A percentile compares a stretch with the other conserved stretches of the same genome.
phyloP scores from a whole-genome alignment of 805 yeast genomes.

The Saturnispora sanitii region DNA sequence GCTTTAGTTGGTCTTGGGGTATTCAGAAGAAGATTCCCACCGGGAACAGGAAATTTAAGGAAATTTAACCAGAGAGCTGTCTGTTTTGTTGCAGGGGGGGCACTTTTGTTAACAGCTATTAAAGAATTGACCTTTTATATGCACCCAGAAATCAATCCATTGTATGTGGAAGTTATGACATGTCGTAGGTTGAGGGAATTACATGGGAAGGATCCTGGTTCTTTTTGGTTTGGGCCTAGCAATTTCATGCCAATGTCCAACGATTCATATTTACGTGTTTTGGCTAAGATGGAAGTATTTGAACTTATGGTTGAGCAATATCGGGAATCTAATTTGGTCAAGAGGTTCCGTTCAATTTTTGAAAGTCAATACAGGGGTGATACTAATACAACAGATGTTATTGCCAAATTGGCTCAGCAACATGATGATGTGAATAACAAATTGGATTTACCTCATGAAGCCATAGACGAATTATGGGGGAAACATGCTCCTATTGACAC shows the following conservation, averaged over 20 bases:
- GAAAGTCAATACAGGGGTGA: conserved; percentile 2
- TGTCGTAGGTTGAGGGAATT: conserved; percentile 31
- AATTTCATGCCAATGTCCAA: conserved; percentile 37
- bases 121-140: conserved; percentile 14
- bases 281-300: conserved; percentile 14
- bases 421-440: not conserved
- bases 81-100: conserved; percentile 15
- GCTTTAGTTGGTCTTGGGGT: conserved; percentile 11
- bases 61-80: conserved; percentile 8
- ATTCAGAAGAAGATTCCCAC: conserved; percentile 10
- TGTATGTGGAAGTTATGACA: conserved; percentile 21
- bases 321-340: conserved; percentile 12
- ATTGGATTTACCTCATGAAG: not conserved
- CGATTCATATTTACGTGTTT: conserved; percentile 20
- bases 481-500: conserved; percentile 12
- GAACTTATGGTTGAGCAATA: conserved; percentile 16
- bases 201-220: too few relatives aligned
- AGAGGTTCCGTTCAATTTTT: conserved; percentile 7
- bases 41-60: conserved; percentile 5
- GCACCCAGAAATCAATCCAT: conserved; percentile 19
- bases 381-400: conserved; percentile 9
- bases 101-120: conserved; percentile 11
- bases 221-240: conserved; percentile 47
- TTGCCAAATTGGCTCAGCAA: conserved; percentile 10
- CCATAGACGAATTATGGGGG: conserved; percentile 8